Evolutionary conservation across 2,329 filamentous ascomycete genomes (phyloP), one percentile per base, ranked within the genome.

Genomic region (Cordyceps pruinosa): DNA sequence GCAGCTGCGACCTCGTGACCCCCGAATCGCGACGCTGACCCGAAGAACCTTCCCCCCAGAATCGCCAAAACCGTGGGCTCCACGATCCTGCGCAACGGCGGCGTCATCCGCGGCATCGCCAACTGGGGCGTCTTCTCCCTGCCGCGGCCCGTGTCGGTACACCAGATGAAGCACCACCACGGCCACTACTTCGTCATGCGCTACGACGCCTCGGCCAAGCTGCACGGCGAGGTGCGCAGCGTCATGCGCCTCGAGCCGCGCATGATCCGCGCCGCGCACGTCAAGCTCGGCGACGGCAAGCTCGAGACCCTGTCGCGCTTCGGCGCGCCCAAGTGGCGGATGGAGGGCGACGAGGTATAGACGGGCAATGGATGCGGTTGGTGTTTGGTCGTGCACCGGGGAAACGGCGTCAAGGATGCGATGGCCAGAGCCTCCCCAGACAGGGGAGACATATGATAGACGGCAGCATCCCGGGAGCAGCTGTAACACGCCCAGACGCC

Each of bases 151-250:
- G 80, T 86, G 59, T 86, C 85, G 61, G 87, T 87, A 69, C 87
- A 95, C 73, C 91, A 97, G 75, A 85, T 88, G 65, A 85, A 85
- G 63, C 88, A 97, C 80, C 83, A 83, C 62, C 82, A 85, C 64
- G 94, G 94, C 56, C 92, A 97, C 77, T 96, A 99, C 81, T 99
- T 99, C 73, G 88, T 96, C 68, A 89, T 99, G 88, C 89, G 94
- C 66, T 99, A 96, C 79, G 94, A 99, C 72, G 77, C 87, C 57
- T 88, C 86, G 59, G 76, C 85, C 8, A 72, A 77, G 51, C 86
- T 89, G 8, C 93, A 97, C 73, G 77, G 88, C 63, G 79, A 85
- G 44, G 82, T 99, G 41, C 82, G 87, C 60, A 81, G 80, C 60
- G 93, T 89, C 19, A 79, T 99, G 63, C 82, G 84, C 51, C 79